These are phyloP conservation scores for Psidium guajava DNA, from an alignment of 345 rosid genomes.

Conservation along the genomic window DNA sequence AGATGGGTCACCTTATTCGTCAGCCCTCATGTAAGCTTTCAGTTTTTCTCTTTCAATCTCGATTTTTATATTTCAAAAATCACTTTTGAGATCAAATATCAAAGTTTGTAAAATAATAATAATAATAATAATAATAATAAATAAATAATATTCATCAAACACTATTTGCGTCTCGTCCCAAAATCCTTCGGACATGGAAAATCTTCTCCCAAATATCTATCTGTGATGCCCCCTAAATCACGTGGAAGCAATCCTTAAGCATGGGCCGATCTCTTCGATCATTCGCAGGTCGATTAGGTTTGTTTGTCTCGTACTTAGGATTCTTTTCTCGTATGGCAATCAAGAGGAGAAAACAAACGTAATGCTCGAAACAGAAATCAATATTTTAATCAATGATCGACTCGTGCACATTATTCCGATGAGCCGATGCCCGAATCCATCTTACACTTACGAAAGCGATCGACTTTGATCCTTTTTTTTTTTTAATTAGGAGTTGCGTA, in stretches of 20 bases:
- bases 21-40: not conserved
- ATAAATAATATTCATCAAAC: not conserved
- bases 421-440: not conserved
- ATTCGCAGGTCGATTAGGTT: not conserved
- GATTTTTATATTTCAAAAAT: not conserved
- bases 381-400: not conserved
- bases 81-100: not conserved
- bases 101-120: not conserved
- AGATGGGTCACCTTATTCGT: not conserved
- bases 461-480: not conserved
- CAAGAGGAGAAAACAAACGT: not conserved
- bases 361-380: not conserved
- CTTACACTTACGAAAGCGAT: not conserved
- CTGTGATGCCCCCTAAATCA: not conserved
- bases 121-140: no score
- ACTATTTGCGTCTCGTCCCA: rapidly evolving
- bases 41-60: not conserved
- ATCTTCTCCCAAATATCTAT: not conserved
- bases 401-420: not conserved
- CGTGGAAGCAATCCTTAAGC: not conserved
- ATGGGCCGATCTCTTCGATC: not conserved
- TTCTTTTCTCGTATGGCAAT: not conserved
- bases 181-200: not conserved
- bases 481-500: not conserved
- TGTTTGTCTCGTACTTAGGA: not conserved